Conservation (phyloP, 108 stramenopile species). For the Cyclotella choctawhatcheeana region DNA sequence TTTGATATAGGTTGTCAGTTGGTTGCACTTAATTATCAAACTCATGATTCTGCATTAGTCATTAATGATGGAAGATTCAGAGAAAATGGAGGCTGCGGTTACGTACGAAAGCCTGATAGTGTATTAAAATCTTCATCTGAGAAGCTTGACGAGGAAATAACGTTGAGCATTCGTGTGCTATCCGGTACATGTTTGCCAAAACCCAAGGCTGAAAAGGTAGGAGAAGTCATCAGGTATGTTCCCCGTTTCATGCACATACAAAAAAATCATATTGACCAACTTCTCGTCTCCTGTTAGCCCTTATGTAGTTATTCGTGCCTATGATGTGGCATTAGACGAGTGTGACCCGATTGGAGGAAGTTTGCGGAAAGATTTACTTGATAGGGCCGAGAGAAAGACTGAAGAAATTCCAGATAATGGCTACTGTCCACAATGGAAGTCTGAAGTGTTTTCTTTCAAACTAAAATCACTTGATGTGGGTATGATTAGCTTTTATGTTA, state of each 20-base stretch:
- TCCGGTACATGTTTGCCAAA: constrained; percentile 80
- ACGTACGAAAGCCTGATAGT: constrained; percentile 83
- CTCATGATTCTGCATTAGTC: constrained; percentile 66
- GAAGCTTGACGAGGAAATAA: constrained; percentile 23
- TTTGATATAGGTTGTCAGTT: constrained; percentile 93
- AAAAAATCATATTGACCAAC: no score
- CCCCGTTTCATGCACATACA: no score
- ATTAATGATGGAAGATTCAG: constrained; percentile 92
- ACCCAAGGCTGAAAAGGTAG: constrained; percentile 66
- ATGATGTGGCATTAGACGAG: constrained; percentile 57
- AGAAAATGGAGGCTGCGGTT: constrained; percentile 90
- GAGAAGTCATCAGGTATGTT: no score
- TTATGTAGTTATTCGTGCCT: constrained; percentile 68
- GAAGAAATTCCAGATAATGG: constrained; percentile 70
- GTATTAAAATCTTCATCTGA: constrained; percentile 20
- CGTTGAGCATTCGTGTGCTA: constrained; percentile 60
- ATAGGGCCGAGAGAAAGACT: constrained; percentile 40
- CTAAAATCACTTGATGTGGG: constrained; percentile 70
- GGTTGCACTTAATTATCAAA: constrained; percentile 95
- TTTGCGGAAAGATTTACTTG: constrained; percentile 11
- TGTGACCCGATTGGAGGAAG: neutral
- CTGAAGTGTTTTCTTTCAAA: constrained; percentile 47
- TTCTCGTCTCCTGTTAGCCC: no score
- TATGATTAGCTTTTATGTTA: constrained; percentile 61
- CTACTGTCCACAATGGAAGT: constrained; percentile 74